phyloP scores from a whole-genome alignment of 805 yeast species.

The Teunomyces tritomae region DNA sequence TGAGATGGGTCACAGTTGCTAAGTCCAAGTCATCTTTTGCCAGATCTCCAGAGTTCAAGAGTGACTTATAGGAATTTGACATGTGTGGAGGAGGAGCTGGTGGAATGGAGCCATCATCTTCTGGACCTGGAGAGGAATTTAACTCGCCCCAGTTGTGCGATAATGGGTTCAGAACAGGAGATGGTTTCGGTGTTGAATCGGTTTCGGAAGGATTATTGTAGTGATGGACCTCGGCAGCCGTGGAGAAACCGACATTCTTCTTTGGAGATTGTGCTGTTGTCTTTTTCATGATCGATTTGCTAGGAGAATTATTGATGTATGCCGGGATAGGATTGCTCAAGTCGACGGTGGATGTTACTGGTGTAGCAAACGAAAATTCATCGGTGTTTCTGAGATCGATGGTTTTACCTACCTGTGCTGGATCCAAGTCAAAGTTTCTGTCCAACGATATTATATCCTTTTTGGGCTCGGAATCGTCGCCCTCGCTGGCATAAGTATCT shows the following conservation, averaged over 20 bases:
- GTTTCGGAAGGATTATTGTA: constrained; percentile 15
- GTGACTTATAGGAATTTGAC: constrained; percentile 5
- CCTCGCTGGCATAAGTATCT: constrained; percentile 41
- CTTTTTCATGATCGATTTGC: constrained; percentile 38
- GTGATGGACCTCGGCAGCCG: constrained; percentile 28
- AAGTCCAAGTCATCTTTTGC: constrained; percentile 15
- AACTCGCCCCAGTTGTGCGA: constrained; percentile 22
- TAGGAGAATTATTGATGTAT: constrained; percentile 25
- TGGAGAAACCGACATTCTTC: constrained; percentile 37
- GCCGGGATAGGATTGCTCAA: constrained; percentile 7
- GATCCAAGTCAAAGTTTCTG: constrained; percentile 21
- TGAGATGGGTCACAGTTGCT: constrained; percentile 14
- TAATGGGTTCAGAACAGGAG: constrained; percentile 7
- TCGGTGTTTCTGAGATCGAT: constrained; percentile 13
- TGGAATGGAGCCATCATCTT: constrained; percentile 12
- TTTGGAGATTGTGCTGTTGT: constrained; percentile 30
- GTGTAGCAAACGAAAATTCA: constrained; percentile 26
- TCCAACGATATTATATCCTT: constrained; percentile 13
- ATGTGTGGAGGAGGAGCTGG: constrained; percentile 13
- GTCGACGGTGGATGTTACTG: constrained; percentile 18
- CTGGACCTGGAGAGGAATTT: constrained; percentile 11
- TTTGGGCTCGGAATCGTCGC: constrained; percentile 9
- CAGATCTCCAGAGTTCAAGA: background rate
- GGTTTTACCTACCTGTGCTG: constrained; percentile 5
- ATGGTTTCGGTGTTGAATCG: constrained; percentile 4